Evolutionary conservation across 768 basidiomycete species (phyloP).

Genomic region (Trametes cinnabarina): DNA sequence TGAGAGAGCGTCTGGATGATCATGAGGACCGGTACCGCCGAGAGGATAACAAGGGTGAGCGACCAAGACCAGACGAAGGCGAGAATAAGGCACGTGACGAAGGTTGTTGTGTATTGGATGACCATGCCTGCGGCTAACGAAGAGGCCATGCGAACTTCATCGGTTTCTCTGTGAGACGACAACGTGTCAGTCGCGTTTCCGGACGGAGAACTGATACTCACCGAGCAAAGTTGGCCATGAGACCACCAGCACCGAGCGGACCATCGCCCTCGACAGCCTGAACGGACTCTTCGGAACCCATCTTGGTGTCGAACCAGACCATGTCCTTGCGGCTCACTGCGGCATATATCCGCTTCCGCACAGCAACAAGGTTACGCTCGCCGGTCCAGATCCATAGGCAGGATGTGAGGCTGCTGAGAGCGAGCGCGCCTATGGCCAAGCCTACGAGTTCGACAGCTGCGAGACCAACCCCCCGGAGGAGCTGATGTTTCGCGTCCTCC

Average conservation of each 20-base stretch:
- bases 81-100: conserved; percentile 74
- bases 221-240: conserved; percentile 93
- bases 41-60: conserved; percentile 90
- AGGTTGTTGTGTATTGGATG: conserved; percentile 79
- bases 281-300: conserved; percentile 53
- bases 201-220: conserved; percentile 29
- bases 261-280: conserved; percentile 41
- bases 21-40: conserved; percentile 79
- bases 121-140: conserved; percentile 77
- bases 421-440: conserved; percentile 62
- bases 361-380: conserved; percentile 68
- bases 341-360: conserved; percentile 67
- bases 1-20: conserved; percentile 78
- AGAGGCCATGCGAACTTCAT: conserved; percentile 84
- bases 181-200: background rate
- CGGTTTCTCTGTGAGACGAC: conserved; percentile 72
- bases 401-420: conserved; percentile 72
- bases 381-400: conserved; percentile 86
- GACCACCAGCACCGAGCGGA: conserved; percentile 77
- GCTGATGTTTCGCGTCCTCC: conserved; percentile 44
- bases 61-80: conserved; percentile 78
- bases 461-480: conserved; percentile 56
- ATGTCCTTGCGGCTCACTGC: conserved; percentile 70
- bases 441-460: conserved; percentile 66
- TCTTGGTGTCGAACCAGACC: conserved; percentile 88